A percentile compares a stretch with the other conserved stretches of the same genome.
Conservation (phyloP, 2,329 filamentous ascomycete species). For the Basipetospora chlamydospora region DNA sequence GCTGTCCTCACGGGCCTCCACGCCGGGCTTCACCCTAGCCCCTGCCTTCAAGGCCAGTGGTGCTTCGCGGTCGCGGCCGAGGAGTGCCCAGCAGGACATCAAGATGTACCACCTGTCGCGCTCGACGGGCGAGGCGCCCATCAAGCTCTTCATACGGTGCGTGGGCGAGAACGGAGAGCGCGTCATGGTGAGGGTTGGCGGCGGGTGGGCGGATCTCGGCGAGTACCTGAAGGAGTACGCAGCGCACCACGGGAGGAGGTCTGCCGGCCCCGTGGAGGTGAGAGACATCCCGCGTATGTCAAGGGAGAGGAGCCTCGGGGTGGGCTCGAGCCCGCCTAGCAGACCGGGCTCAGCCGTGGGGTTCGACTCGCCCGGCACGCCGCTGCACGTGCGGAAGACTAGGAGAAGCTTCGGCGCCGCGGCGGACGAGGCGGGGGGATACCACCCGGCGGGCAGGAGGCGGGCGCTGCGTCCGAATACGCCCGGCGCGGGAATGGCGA, state of each 20-base stretch:
- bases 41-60: slow-evolving; percentile 44
- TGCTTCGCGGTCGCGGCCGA: slow-evolving; percentile 27
- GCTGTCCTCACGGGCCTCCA: slow-evolving; percentile 41
- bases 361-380: slow-evolving; percentile 24
- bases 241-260: slow-evolving; percentile 71
- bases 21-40: slow-evolving; percentile 55
- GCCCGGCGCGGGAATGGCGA: slow-evolving; percentile 19
- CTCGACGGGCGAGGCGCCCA: slow-evolving; percentile 69
- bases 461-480: slow-evolving; percentile 21
- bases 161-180: slow-evolving; percentile 83
- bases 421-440: no score
- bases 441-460: slow-evolving; percentile 12
- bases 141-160: slow-evolving; percentile 86
- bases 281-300: slow-evolving; percentile 28
- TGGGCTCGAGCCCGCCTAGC: slow-evolving; percentile 24
- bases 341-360: slow-evolving; percentile 21
- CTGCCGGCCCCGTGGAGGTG: slow-evolving; percentile 42
- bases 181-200: slow-evolving; percentile 95
- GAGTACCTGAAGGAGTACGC: slow-evolving; percentile 93
- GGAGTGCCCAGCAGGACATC: slow-evolving; percentile 50
- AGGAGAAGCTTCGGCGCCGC: slow-evolving; percentile 31
- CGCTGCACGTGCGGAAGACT: slow-evolving; percentile 40
- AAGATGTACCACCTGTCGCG: slow-evolving; percentile 85
- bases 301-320: background rate
- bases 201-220: slow-evolving; percentile 93